phyloP scores from a whole-genome alignment of 805 yeast genomes.

The Tetrapisispora phaffii region DNA sequence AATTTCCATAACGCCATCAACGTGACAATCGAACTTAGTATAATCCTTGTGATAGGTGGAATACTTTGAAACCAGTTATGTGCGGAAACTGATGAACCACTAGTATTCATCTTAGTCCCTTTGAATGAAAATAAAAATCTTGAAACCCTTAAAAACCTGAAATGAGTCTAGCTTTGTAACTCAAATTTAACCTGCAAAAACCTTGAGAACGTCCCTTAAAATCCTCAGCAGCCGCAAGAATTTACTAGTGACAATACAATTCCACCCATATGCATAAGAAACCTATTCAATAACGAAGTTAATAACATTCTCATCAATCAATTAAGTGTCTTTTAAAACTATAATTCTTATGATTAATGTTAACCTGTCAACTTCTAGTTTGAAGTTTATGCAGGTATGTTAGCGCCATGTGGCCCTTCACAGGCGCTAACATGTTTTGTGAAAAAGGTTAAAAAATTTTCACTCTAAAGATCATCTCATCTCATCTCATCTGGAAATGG shows the following conservation, averaged over 20 bases:
- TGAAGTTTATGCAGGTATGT: background rate
- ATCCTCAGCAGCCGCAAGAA: too few relatives aligned
- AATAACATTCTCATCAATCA: too few relatives aligned
- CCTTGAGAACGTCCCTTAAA: background rate
- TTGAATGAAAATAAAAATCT: background rate
- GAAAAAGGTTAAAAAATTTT: background rate
- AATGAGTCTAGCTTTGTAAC: background rate
- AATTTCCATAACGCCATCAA: constrained; percentile 12
- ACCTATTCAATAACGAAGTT: too few relatives aligned
- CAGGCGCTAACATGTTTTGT: background rate
- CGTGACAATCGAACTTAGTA: constrained; percentile 38
- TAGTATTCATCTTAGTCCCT: background rate
- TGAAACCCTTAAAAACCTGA: background rate
- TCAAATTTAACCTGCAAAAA: background rate
- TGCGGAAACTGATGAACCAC: background rate
- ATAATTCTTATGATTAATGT: too few relatives aligned
- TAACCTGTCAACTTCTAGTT: background rate
- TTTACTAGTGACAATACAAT: too few relatives aligned
- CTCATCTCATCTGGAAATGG: background rate
- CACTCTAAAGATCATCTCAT: background rate
- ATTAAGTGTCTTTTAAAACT: too few relatives aligned
- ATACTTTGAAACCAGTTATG: constrained; percentile 26
- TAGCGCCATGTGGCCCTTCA: background rate
- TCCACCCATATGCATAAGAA: too few relatives aligned
- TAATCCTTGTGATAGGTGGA: constrained; percentile 54